Evolutionary conservation across 2,329 filamentous ascomycete genomes (phyloP).

Genomic region (Calonectria naviculata): DNA sequence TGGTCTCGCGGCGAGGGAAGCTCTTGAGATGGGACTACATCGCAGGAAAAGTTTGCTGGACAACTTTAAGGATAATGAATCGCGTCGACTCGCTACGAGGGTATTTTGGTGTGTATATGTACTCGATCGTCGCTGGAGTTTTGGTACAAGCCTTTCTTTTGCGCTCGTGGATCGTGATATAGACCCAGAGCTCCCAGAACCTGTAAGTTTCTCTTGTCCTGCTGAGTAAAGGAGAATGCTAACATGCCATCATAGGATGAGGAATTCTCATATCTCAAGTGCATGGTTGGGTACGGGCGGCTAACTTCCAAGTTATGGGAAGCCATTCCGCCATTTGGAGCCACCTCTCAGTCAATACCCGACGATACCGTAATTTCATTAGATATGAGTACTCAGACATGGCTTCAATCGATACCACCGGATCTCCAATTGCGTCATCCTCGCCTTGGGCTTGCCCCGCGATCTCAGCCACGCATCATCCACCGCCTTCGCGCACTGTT

Average conservation of each 20-base stretch:
- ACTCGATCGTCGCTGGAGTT: conserved; percentile 63
- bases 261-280: conserved; percentile 54
- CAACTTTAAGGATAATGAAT: conserved; percentile 46
- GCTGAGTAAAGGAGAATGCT: too few species aligned
- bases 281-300: conserved; percentile 59
- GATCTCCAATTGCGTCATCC: conserved; percentile 52
- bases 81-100: conserved; percentile 45
- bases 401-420: conserved; percentile 57
- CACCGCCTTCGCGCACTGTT: conserved; percentile 55
- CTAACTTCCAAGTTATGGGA: conserved; percentile 60
- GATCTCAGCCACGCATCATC: conserved; percentile 47
- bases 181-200: conserved; percentile 58
- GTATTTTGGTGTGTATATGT: conserved; percentile 66
- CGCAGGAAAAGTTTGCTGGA: conserved; percentile 55
- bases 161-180: conserved; percentile 60
- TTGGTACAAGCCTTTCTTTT: conserved; percentile 62
- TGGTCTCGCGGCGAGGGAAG: conserved; percentile 57
- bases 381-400: conserved; percentile 56
- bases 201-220: too few species aligned
- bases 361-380: conserved; percentile 53
- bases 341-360: conserved; percentile 46
- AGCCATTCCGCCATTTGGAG: conserved; percentile 51
- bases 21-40: conserved; percentile 61
- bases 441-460: conserved; percentile 46
- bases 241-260: conserved; percentile 35